phyloP scores from a whole-genome alignment of 1,284 basidiomycete species.

The Tremellales sp. region DNA sequence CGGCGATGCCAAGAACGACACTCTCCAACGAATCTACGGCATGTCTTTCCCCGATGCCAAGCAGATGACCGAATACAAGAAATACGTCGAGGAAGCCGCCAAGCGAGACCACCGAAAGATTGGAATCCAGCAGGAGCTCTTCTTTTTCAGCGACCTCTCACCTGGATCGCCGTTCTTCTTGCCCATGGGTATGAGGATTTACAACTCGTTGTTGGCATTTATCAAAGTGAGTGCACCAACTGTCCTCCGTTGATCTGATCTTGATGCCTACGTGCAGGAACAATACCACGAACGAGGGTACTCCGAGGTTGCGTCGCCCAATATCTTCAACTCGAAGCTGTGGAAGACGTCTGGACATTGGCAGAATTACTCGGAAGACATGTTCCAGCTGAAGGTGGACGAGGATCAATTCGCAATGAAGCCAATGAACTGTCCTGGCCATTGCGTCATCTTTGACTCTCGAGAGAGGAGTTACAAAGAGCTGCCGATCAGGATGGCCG shows the following conservation, averaged over 20 bases:
- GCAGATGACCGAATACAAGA: constrained; percentile 92
- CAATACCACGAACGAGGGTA: constrained; percentile 54
- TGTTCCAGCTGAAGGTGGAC: constrained; percentile 91
- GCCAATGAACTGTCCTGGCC: constrained; percentile 99
- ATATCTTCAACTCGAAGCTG: constrained; percentile 94
- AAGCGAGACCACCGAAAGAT: constrained; percentile 97
- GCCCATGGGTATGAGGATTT: constrained; percentile 94
- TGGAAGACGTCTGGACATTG: constrained; percentile 99
- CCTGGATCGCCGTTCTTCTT: constrained; percentile 97
- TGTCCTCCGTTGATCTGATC: neutral
- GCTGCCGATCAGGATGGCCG: constrained; percentile 93
- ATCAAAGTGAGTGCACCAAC: constrained; percentile 66
- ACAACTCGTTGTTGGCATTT: constrained; percentile 87
- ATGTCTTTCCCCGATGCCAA: constrained; percentile 99
- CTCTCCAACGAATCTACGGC: constrained; percentile 94
- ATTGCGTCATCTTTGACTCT: constrained; percentile 93
- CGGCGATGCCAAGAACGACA: constrained; percentile 89
- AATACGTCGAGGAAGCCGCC: constrained; percentile 91
- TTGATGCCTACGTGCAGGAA: constrained; percentile 17
- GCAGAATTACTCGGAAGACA: constrained; percentile 97
- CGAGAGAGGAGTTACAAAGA: constrained; percentile 94
- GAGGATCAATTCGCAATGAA: constrained; percentile 93
- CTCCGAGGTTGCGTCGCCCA: constrained; percentile 79
- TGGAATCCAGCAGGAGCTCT: constrained; percentile 94
- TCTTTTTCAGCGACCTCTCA: constrained; percentile 96